These are phyloP conservation scores for Oehlia diaphana DNA, from an alignment of 192 early-diverging fungal genomes.

Conservation along the genomic window DNA sequence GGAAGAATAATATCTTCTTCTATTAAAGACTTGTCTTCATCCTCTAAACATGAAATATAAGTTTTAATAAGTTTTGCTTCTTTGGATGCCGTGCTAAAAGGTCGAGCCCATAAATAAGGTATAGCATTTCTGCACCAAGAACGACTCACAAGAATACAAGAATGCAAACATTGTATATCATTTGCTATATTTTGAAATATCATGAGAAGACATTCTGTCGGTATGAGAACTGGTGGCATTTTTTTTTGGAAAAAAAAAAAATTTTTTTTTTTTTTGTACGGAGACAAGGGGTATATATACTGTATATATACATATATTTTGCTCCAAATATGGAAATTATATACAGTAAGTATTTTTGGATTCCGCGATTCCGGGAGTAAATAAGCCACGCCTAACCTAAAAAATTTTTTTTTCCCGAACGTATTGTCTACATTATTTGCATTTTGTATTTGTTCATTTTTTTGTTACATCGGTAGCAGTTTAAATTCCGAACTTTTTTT, in stretches of 20 bases:
- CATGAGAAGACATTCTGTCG: neutral
- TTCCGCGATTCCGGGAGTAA: no score
- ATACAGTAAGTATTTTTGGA: no score
- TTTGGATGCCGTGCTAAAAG: neutral
- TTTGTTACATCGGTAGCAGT: no score
- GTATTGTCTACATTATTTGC: no score
- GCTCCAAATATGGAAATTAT: no score
- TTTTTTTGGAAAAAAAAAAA: neutral
- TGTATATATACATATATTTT: no score
- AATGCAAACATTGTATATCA: neutral
- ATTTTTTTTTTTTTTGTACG: neutral
- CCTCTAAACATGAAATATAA: neutral
- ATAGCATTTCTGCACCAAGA: neutral
- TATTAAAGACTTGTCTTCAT: neutral
- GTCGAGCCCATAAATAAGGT: neutral
- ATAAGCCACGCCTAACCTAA: no score
- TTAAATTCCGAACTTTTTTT: no score
- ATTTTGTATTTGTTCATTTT: no score
- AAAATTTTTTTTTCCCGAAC: no score
- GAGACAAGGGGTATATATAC: no score
- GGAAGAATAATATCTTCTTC: neutral
- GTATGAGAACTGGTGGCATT: neutral
- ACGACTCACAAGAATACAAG: conserved; percentile 5
- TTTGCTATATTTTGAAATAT: neutral
- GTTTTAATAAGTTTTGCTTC: neutral